Evolutionary conservation across 208 protist genomes (phyloP), one percentile per base, ranked within the genome.

Genomic region (Trypanosoma caninum): DNA sequence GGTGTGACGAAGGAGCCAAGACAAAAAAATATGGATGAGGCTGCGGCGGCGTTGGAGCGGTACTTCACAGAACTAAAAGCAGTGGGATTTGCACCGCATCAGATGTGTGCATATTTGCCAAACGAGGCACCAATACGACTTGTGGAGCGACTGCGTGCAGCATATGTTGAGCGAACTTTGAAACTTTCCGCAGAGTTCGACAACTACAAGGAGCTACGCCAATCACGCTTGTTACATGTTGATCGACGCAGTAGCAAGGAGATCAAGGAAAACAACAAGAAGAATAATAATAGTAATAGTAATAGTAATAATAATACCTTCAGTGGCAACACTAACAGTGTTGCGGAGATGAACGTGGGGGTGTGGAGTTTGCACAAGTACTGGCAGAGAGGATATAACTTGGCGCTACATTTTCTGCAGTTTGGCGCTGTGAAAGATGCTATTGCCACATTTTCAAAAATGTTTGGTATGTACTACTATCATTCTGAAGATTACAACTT

Each of bases 391-490:
- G 85, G 85, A 8, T 89, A 89, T 40, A 74, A 88, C 30, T 65
- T 95, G 10, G 74, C 69, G 3, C 52, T 78, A 65, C 82, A 93
- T 54, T 89, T 82, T 65, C 67, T 95, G 25, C 85, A 87, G 56
- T 93, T 89, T 72, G 82, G 89, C 9, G 59, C 73, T 27, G 68
- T 92, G 14, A 50, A 59, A 22, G 77, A 89, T 23, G 85, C 81
- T 3, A 69, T 67, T 30, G 59, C n/a, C 10, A 47, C 80, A 10
- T 78, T 85, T 42, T 40, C 76, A 30, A 40, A 51, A 3, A 68
- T 92, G 34, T 93, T 82, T 62, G 45, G 78, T n/a, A 71, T 84
- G 51, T 95, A 95, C 72, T 93, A 84, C 66, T 90, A 91, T 74
- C 79, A 80, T 69, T 93, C 89, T 2, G 89, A 95, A 25, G 85